Evolutionary conservation across 2,329 filamentous ascomycete genomes (phyloP).

Genomic region (Neodidymelliopsis sp.): DNA sequence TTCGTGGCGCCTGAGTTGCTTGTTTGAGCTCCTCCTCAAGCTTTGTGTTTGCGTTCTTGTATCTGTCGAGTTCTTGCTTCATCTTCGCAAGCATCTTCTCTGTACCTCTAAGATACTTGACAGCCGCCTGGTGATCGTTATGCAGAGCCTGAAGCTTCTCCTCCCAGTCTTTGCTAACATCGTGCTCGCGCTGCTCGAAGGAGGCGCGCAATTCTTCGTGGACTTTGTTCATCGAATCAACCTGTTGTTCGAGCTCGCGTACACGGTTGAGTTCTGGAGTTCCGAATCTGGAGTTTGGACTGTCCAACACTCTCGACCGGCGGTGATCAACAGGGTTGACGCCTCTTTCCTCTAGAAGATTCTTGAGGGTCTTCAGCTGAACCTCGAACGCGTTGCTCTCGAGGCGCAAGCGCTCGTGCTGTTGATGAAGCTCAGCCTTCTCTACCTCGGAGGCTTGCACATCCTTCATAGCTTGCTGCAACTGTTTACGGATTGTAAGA

Average conservation of each 20-base stretch:
- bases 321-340: slow-evolving; percentile 78
- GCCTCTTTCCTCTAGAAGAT: slow-evolving; percentile 87
- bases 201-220: slow-evolving; percentile 85
- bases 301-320: slow-evolving; percentile 75
- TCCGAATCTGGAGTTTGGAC: slow-evolving; percentile 75
- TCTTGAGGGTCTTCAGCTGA: slow-evolving; percentile 91
- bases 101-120: slow-evolving; percentile 97
- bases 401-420: slow-evolving; percentile 84
- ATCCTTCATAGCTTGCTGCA: slow-evolving; percentile 84
- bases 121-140: slow-evolving; percentile 96
- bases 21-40: slow-evolving; percentile 82
- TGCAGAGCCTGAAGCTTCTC: slow-evolving; percentile 94
- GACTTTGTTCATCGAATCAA: slow-evolving; percentile 76
- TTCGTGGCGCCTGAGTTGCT: slow-evolving; percentile 50
- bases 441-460: slow-evolving; percentile 80
- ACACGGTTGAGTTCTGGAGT: slow-evolving; percentile 81
- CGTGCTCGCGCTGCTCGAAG: slow-evolving; percentile 81
- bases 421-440: slow-evolving; percentile 82
- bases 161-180: slow-evolving; percentile 87
- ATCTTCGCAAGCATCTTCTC: slow-evolving; percentile 99
- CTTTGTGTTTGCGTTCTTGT: slow-evolving; percentile 84
- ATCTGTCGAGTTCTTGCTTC: slow-evolving; percentile 94
- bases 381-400: slow-evolving; percentile 94
- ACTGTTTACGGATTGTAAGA: slow-evolving; percentile 84
- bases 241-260: slow-evolving; percentile 86